A percentile compares a stretch with the other conserved stretches of the same genome.
phyloP scores from a whole-genome alignment of 805 yeast species.

The Metschnikowia proteae region DNA sequence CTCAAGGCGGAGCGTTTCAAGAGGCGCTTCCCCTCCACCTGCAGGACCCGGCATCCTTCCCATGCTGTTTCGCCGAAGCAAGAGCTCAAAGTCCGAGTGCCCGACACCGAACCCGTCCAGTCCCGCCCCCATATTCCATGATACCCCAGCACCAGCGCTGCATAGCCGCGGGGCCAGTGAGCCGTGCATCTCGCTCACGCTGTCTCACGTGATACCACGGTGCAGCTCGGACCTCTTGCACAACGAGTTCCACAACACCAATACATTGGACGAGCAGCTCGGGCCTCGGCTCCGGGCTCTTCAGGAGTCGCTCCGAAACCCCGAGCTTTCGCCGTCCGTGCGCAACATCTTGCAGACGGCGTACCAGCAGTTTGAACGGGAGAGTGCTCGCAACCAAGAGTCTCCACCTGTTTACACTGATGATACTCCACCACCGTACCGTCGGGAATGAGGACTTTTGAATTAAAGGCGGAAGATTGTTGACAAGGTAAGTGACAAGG shows the following conservation, averaged over 20 bases:
- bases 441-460: neutral
- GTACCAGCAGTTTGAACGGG: conserved; percentile 11
- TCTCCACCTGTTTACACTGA: conserved; percentile 13
- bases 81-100: neutral
- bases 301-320: conserved; percentile 13
- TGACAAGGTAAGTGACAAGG: too few relatives aligned
- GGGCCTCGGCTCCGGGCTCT: conserved; percentile 15
- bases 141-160: neutral
- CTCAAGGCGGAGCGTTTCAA: too few relatives aligned
- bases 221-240: conserved; percentile 5
- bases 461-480: too few relatives aligned
- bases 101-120: neutral
- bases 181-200: neutral
- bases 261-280: conserved; percentile 14
- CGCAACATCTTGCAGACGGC: conserved; percentile 14
- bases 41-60: neutral
- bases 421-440: conserved; percentile 15
- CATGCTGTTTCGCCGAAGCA: neutral
- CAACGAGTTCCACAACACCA: conserved; percentile 4
- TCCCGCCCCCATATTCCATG: too few relatives aligned
- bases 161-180: neutral
- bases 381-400: conserved; percentile 12
- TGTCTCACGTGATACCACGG: neutral
- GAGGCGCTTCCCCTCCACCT: too few relatives aligned
- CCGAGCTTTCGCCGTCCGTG: conserved; percentile 12